Evolutionary conservation across 1,284 basidiomycete genomes (phyloP), one percentile per base, ranked within the genome.

Genomic region (Trametes sp.): DNA sequence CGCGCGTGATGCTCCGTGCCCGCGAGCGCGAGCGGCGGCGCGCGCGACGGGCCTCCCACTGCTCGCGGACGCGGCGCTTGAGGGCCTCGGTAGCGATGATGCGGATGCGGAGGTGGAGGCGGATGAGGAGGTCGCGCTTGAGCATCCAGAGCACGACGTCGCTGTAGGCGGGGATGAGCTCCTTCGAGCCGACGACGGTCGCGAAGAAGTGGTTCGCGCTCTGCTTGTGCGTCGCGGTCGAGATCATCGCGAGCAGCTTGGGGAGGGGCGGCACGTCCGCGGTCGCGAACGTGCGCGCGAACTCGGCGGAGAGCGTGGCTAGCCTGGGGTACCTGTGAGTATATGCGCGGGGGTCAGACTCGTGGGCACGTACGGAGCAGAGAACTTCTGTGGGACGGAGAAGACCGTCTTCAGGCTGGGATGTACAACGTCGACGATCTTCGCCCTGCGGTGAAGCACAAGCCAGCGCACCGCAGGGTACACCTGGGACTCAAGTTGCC

Each of bases 131-230:
- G 69, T 94, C 93, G 54, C 89, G 87, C 67, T 93, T 91, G 41
- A 99, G 83, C 80, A 98, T 87, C 96, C 96, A 99, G 48, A 92
- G 78, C n/a, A 98, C 86, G 38, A 96, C 91, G 44, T 93, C 87
- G 59, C 92, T 84, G 73, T 93, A 97, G 45, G 88, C 76, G 16
- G 86, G 81, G 31, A 95, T 84, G 21, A 84, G 78, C 31, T 92
- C 88, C 67, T 89, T 88, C 26, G 82, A 80, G 54, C 84, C 81
- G 19, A 93, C 89, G 33, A 93, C 86, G 6, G 87, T 84, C n/a
- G 87, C 87, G 75, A 92, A 96, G 73, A 93, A 92, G 72, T 83
- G 91, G 74, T 82, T 88, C 42, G 86, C 83, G 14, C 77, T 81
- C 69, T 84, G 82, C 65, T 85, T 84, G 46, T 85, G 83, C 24